Evolutionary conservation across 108 stramenopile species (phyloP), one percentile per base, ranked within the genome.

Genomic region (Stephanodiscus triporus): DNA sequence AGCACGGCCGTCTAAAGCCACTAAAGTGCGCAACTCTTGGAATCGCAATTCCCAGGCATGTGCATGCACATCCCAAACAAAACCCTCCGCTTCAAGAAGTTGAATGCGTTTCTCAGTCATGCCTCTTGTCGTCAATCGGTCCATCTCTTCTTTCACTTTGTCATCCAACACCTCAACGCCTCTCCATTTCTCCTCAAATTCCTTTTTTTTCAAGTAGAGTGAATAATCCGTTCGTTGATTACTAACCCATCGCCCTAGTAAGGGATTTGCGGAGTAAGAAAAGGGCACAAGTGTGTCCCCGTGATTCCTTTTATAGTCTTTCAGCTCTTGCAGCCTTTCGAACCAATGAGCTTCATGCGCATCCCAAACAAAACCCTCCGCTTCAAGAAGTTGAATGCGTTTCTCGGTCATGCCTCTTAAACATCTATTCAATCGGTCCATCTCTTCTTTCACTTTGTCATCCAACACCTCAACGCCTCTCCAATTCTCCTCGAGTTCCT

Each of bases 171-270:
- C n/a, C n/a, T n/a, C n/a, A n/a, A n/a, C n/a, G n/a, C n/a, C n/a
- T n/a, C n/a, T n/a, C n/a, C n/a, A n/a, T n/a, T n/a, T 36, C 29
- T 74, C 62, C n/a, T 68, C 68, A 32, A 68, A 8, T 30, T 74
- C 69, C 63, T 70, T 70, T 62, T 40, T 70, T 0, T 62, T 68
- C 55, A 69, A 43, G 37, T 50, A 81, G 24, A 58, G 63, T 38
- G 66, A 78, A 36, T 84, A 82, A 50, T 75, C 59, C 10, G 34
- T 22, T 57, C 88, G 51, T 74, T 89, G 86, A 26, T 85, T 82
- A 22, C 80, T 72, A 5, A 89, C 86, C 88, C 88, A 89, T 36
- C 58, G 40, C 50, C 80, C 85, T 30, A 89, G 76, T 9, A 56
- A 53, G 20, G 84, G 78, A 68, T 85, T 69, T 10, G 68, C 61